A percentile compares a stretch with the other conserved stretches of the same genome.
Conservation (phyloP, 2,329 filamentous ascomycete species). For the Ophidiomyces ophidiicola region DNA sequence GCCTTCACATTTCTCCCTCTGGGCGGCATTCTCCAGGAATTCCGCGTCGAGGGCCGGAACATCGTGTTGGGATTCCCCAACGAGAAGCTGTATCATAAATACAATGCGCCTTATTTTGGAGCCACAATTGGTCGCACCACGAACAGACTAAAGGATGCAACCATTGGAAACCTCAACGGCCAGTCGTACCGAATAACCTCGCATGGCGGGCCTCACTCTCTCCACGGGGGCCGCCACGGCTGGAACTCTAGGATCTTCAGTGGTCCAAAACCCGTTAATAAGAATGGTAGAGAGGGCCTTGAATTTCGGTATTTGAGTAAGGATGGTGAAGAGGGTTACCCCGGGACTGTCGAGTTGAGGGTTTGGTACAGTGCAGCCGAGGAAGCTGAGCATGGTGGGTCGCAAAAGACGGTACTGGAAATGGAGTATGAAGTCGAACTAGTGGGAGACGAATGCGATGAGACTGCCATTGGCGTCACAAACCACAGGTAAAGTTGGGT, state of each 20-base stretch:
- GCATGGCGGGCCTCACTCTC: slow-evolving; percentile 66
- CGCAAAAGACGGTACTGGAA: slow-evolving; percentile 57
- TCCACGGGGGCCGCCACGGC: slow-evolving; percentile 60
- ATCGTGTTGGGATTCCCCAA: slow-evolving; percentile 80
- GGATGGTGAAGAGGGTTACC: slow-evolving; percentile 82
- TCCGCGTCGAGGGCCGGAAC: slow-evolving; percentile 65
- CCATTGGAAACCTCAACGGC: slow-evolving; percentile 60
- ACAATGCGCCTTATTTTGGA: slow-evolving; percentile 75
- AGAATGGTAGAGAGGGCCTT: slow-evolving; percentile 52
- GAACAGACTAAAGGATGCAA: slow-evolving; percentile 65
- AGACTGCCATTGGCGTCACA: slow-evolving; percentile 84
- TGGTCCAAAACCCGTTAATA: slow-evolving; percentile 50
- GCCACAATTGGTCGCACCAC: slow-evolving; percentile 78
- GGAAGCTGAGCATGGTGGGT: slow-evolving; percentile 46
- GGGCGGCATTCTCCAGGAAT: slow-evolving; percentile 48
- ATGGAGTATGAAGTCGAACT: slow-evolving; percentile 87
- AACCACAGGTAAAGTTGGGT: slow-evolving; percentile 90
- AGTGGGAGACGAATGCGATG: slow-evolving; percentile 61
- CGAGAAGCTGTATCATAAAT: slow-evolving; percentile 58
- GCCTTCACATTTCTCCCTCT: slow-evolving; percentile 36
- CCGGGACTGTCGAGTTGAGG: slow-evolving; percentile 65
- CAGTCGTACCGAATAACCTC: slow-evolving; percentile 56
- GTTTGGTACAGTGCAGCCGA: slow-evolving; percentile 69
- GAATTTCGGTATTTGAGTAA: slow-evolving; percentile 54
- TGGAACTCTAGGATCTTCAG: slow-evolving; percentile 74